Evolutionary conservation across 495 filamentous ascomycete genomes (phyloP), one percentile per base, ranked within the genome.

Genomic region (Aspergillus incahuasiensis): DNA sequence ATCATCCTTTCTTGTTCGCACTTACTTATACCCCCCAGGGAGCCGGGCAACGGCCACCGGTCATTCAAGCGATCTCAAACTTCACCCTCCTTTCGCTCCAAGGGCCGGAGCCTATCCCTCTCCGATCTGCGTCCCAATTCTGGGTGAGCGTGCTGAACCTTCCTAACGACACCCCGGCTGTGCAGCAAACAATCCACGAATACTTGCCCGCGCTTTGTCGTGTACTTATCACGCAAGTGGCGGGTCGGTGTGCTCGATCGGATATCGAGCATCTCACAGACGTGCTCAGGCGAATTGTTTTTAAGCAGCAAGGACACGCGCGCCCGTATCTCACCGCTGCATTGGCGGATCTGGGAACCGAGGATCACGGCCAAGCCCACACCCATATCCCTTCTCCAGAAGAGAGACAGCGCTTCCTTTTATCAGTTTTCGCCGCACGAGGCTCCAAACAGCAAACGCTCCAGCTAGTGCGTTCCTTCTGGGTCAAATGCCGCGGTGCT

Each of bases 211-310:
- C 79, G 13, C 64, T 90, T 20, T 75, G 80, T 39, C 71, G 80
- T 45, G 75, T 81, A 0, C 72, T 92, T 2, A 72, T 88, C 15
- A 71, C 71, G n/a, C 89, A 86, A 59, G 80, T 91, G 50, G 83
- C 86, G 13, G 92, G 92, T 2, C 80, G 80, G 34, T 90, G 86
- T 34, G 79, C 84, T 3, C 79, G 91, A 44, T 90, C 86, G 50
- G 91, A 96, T 61, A 73, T 96, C 0, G 86, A 90, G 47, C 82
- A 77, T 58, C 75, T 96, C 6, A 82, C 78, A 53, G 88, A 92
- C 43, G 89, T 88, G 24, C 77, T 96, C 16, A 88, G 89, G 70
- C 88, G 85, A 59, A 71, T 94, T 3, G 75, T 95, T 3, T 80
- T 82, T 52, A 76, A 81, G 30, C 82, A 90, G 18, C 74, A 80